Base-by-base conservation (phyloP, 768 basidiomycete genomes). In the Strobilomyces dryophilus region DNA sequence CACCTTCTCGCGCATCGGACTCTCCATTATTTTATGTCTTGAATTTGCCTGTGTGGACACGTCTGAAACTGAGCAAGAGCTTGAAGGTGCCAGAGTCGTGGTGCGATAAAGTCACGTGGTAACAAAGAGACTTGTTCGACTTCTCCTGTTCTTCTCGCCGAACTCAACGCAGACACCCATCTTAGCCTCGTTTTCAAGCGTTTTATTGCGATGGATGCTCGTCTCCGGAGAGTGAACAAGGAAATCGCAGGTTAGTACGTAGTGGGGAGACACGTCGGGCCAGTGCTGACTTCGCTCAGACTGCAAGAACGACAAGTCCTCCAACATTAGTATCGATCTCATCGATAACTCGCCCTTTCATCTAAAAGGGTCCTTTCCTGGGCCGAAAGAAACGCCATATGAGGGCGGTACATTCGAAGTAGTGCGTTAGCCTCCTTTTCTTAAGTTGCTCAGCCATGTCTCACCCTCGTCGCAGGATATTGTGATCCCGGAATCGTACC, bases 221-320 rank as follows among this genome's bases (percentile, higher is more conserved):
- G 94, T 53, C 80, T 93, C 44, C 81, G 94, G 57, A 78, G 94
- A 67, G 89, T 97, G 24, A 92, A 92, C 73, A 97, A 95, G 74
- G 94, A 98, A 75, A 97, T 98, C 55, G 72, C 84, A 57, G 94
- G 91, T 85, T 45, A 56, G 78, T 57, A n/a, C n/a, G n/a, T n/a
- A 37, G 24, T 34, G 2, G 26, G 18, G 18, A n/a, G 45, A 12
- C n/a, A 21, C 10, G 31, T 7, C 9, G n/a, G 11, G 41, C 32
- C 36, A 51, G 48, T 37, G 34, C 52, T 58, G 24, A 64, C 54
- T 10, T 29, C 45, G 43, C 35, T 35, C 65, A 94, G 93, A 95
- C 72, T 94, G 92, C 80, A 92, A 94, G 78, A 94, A 89, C 69
- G 95, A 98, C 77, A 92, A 87, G 78, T 81, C 86, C 17, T 92